Base-by-base conservation (phyloP, 441 rosid genomes). In the Aquilaria agallochum region DNA sequence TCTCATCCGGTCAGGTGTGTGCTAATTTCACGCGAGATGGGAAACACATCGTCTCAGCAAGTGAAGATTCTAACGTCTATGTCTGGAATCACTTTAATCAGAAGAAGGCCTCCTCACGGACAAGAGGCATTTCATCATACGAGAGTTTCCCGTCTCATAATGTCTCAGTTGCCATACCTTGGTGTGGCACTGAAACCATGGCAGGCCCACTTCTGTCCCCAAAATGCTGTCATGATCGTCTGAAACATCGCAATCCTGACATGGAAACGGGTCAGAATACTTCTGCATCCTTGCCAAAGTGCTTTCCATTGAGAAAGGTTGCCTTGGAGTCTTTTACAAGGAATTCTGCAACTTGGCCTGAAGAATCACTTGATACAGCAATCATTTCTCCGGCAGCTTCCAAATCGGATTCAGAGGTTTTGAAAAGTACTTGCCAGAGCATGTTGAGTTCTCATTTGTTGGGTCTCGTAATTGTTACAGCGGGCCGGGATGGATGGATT, bases 101-200 rank as follows among this genome's bases (percentile, higher is more conserved):
- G 60, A 74, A 76, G 31, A 62, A 62, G 46, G 50, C 73, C 31
- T 46, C 64, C 55, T 56, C 77, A 40, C 82, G 82, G 62, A 70
- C 70, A 9, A 74, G 78, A 46, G 77, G 67, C 56, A 74, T 81
- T 50, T 85, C 74, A 64, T 88, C 98, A 6, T 86, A 73, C 30
- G 99, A 95, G 72, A 81, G 79, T 46, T 95, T 95, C 78, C 45
- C 2, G 45, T 76, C 88, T 8, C 72, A 85, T 11, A 78, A 92
- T 72, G 98, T 89, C 55, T 84, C 95, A 0, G 66, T 95, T 50
- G 97, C 97, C 46, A 76, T 86, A 46, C 95, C 97, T 20, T 92
- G 98, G 99, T 73, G 79, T 66, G 99, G 97, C 46, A 60, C 70
- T 10, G 51, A 68, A 56, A 60, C 59, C 34, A 51, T 30, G 55